Conservation (phyloP, 2,329 filamentous ascomycete species). For the Verruconis gallopava region DNA sequence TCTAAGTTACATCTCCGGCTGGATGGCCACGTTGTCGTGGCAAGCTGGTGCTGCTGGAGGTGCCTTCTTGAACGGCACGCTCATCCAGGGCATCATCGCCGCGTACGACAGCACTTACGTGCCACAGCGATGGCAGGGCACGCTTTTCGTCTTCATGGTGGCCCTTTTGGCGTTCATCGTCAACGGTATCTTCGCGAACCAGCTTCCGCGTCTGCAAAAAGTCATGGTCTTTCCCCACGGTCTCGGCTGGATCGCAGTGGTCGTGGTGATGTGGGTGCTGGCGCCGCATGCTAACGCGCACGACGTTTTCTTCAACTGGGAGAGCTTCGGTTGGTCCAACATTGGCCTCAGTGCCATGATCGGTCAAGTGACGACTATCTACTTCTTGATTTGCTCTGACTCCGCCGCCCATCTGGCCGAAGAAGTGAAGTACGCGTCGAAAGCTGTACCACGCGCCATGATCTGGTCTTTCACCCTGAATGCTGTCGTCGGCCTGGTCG, state of each 20-base stretch:
- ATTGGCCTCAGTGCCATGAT: slow-evolving; percentile 20
- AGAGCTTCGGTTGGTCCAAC: slow-evolving; percentile 26
- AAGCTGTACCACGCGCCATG: slow-evolving; percentile 29
- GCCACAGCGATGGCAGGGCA: slow-evolving; percentile 9
- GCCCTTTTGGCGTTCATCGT: slow-evolving; percentile 5
- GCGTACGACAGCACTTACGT: slow-evolving; percentile 6
- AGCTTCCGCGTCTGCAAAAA: slow-evolving; percentile 27
- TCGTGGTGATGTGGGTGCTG: slow-evolving; percentile 15
- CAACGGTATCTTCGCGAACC: slow-evolving; percentile 18
- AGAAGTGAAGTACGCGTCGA: slow-evolving; percentile 29
- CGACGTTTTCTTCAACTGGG: slow-evolving; percentile 25
- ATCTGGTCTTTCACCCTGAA: slow-evolving; percentile 27
- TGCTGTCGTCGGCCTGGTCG: slow-evolving; percentile 20
- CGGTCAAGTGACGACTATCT: slow-evolving; percentile 20
- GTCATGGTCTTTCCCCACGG: slow-evolving; percentile 23
- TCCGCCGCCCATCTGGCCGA: slow-evolving; percentile 31
- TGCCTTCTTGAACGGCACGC: slow-evolving; percentile 6
- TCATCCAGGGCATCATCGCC: slow-evolving; percentile 10
- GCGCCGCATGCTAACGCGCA: slow-evolving; percentile 16
- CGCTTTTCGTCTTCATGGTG: slow-evolving; percentile 11
- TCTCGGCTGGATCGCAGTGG: slow-evolving; percentile 22
- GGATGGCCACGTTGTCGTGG: slow-evolving; percentile 10
- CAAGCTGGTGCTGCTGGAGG: slow-evolving; percentile 7
- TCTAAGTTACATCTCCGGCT: slow-evolving; percentile 18
- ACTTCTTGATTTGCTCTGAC: slow-evolving; percentile 21